Evolutionary conservation across 2,329 filamentous ascomycete genomes (phyloP).

Genomic region (Cladosporium sp.): DNA sequence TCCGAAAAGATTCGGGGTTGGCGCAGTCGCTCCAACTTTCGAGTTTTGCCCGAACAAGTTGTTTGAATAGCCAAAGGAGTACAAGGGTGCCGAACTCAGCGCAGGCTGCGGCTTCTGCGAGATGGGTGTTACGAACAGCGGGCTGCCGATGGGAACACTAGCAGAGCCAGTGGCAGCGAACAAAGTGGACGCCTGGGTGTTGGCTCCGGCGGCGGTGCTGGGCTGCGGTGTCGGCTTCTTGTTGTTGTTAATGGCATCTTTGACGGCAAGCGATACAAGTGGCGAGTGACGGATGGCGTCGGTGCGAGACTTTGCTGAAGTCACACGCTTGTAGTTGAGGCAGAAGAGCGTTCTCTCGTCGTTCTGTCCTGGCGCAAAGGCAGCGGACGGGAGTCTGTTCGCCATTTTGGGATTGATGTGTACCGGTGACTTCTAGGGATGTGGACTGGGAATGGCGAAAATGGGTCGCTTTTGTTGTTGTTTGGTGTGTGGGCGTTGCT

Average conservation of each 20-base stretch:
- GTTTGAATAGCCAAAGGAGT: background rate
- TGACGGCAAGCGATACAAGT: constrained; percentile 29
- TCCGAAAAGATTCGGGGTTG: no score
- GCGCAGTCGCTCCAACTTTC: no score
- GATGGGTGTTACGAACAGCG: background rate
- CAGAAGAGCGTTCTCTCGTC: background rate
- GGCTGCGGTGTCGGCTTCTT: background rate
- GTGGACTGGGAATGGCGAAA: background rate
- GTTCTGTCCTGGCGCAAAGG: background rate
- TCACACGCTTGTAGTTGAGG: background rate
- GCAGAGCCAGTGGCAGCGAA: background rate
- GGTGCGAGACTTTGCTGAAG: background rate
- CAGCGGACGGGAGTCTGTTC: background rate
- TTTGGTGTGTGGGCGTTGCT: background rate
- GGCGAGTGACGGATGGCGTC: constrained; percentile 17
- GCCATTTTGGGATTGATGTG: background rate
- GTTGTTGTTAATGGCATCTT: constrained; percentile 21
- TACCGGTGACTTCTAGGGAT: background rate
- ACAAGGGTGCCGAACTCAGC: background rate
- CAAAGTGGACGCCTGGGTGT: background rate
- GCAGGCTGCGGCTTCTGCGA: background rate
- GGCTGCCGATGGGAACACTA: background rate
- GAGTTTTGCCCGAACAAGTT: background rate
- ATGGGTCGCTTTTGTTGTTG: background rate
- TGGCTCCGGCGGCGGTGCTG: background rate